phyloP scores from a whole-genome alignment of 495 filamentous ascomycete species.

The Ascodesmis nigricans region DNA sequence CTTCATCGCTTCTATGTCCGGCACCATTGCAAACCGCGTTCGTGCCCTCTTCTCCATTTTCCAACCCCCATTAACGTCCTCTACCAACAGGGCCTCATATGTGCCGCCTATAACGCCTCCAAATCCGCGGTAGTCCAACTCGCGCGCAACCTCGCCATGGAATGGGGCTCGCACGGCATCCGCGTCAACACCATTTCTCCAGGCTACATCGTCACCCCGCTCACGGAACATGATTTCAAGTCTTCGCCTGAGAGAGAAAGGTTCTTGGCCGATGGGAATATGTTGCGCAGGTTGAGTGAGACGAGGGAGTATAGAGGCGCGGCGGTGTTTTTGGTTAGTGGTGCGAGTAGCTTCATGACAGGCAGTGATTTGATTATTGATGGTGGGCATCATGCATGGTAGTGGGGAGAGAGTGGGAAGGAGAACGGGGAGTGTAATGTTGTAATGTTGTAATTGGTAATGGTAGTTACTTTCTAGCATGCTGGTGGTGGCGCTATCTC shows the following conservation, averaged over 20 bases:
- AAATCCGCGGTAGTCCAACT: constrained; percentile 52
- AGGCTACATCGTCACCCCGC: constrained; percentile 50
- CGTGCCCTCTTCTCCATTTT: constrained; percentile 1
- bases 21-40: constrained; percentile 42
- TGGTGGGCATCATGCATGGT: constrained; percentile 67
- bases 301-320: constrained; percentile 51
- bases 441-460: not conserved
- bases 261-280: constrained; percentile 46
- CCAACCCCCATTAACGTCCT: not conserved
- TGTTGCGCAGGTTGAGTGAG: constrained; percentile 39
- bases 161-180: constrained; percentile 46
- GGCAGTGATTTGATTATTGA: constrained; percentile 60
- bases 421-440: not conserved
- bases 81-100: constrained; percentile 33
- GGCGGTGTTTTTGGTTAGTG: constrained; percentile 60
- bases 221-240: constrained; percentile 37
- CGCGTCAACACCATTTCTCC: constrained; percentile 46
- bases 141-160: constrained; percentile 42
- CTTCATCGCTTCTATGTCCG: constrained; percentile 56
- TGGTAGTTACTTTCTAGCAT: too few relatives aligned
- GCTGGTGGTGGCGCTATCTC: too few relatives aligned
- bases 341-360: constrained; percentile 77
- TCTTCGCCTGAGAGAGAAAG: constrained; percentile 35
- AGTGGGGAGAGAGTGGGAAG: constrained; percentile 6
- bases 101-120: constrained; percentile 44